Evolutionary conservation across 768 basidiomycete species (phyloP), one percentile per base, ranked within the genome.

Genomic region (Strobilomyces dryophilus): DNA sequence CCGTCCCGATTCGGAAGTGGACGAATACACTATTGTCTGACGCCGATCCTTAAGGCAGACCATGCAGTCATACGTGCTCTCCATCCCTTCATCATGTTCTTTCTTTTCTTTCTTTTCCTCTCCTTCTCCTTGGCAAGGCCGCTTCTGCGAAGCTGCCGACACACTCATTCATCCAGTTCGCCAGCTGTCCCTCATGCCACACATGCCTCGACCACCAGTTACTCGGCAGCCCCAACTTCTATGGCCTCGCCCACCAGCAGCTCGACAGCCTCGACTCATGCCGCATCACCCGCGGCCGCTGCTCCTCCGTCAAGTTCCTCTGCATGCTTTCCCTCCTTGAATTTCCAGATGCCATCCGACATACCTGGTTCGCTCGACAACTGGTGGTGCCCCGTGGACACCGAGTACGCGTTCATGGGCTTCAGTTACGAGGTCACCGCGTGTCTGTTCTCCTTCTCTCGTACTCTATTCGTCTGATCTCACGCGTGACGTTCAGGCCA

Each of bases 331-430:
- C 76, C 74, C 34, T 66, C 71, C 20, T 46, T 76, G 35, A 61
- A 72, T 2, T 87, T 86, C 59, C 64, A 58, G 10, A 86, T 81
- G 81, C 87, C 87, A 4, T 61, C 66, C 1, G 44, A 61, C 2
- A 62, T 78, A 9, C 84, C 85, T 0, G 51, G 64, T 1, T 76
- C 77, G 2, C 51, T 74, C 34, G 67, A 70, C 10, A 71, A 73
- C 47, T 85, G 83, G 83, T 85, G 87, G 88, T 91, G 88, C 63
- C 65, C 78, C 51, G 64, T 70, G 35, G 68, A 71, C 49, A 80
- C 78, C 0, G 88, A 91, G 64, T 89, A 87, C 59, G 88, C 79
- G 0, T 90, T 90, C 63, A 68, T 89, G 46, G 88, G 87, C 0
- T 85, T 90, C 68, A 85, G 85, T 64, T 90, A 90, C 58, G 87